These are phyloP conservation scores for Ricinus communis DNA, from an alignment of 345 rosid genomes.

Conservation along the genomic window DNA sequence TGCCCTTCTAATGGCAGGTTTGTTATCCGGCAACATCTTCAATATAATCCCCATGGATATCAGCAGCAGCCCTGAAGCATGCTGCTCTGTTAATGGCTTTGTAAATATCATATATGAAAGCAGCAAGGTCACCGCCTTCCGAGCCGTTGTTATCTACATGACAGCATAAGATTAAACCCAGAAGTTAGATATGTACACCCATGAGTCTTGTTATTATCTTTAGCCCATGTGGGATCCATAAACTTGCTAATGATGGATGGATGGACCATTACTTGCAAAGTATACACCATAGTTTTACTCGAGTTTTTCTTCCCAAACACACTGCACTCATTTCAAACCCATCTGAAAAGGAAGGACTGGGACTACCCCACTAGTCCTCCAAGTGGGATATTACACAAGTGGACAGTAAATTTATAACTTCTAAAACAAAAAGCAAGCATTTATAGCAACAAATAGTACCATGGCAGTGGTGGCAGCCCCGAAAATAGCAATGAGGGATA, in stretches of 20 bases:
- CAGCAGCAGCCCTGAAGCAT: conserved; percentile 71
- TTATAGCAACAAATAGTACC: conserved; percentile 41
- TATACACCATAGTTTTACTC: not conserved
- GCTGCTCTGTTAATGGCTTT: conserved; percentile 87
- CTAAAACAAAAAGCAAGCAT: no score
- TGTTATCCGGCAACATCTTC: conserved; percentile 76
- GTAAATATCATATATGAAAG: conserved; percentile 81
- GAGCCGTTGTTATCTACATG: conserved; percentile 76
- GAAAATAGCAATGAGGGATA: conserved; percentile 88
- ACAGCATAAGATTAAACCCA: not conserved
- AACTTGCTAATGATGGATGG: not conserved
- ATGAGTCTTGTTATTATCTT: no score
- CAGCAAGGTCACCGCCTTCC: conserved; percentile 73
- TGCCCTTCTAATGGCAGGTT: conserved; percentile 26
- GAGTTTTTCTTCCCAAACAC: no score
- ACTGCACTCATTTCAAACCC: no score
- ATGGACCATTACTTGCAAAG: not conserved
- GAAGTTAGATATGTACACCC: not conserved
- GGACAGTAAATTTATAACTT: not conserved
- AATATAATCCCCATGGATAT: conserved; percentile 72
- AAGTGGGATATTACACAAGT: not conserved
- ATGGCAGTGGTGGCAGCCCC: conserved; percentile 98
- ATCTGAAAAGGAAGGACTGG: no score
- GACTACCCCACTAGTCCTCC: not conserved
- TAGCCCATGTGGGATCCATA: no score